phyloP scores from a whole-genome alignment of 2,329 filamentous ascomycete genomes.

The Sclerotinia subarctica region DNA sequence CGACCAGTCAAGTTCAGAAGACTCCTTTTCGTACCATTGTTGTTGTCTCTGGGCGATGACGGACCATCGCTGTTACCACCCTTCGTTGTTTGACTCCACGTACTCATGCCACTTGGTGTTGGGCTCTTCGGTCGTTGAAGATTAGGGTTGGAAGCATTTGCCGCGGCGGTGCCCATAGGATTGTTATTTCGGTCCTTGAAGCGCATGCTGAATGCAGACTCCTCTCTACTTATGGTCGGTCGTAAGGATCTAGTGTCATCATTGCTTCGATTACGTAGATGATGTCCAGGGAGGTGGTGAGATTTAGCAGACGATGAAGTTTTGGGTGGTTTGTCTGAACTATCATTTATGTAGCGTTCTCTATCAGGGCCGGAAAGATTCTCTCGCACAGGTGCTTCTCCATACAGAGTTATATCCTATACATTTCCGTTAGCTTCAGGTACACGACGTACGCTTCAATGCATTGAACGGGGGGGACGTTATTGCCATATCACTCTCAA shows the following conservation, averaged over 20 bases:
- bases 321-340: slow-evolving; percentile 52
- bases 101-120: slow-evolving; percentile 70
- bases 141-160: slow-evolving; percentile 34
- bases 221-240: slow-evolving; percentile 73
- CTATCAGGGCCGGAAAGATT: slow-evolving; percentile 67
- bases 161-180: slow-evolving; percentile 34
- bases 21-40: slow-evolving; percentile 30
- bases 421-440: slow-evolving; percentile 15
- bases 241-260: slow-evolving; percentile 64
- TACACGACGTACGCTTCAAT: background rate
- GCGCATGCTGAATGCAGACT: slow-evolving; percentile 54
- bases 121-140: slow-evolving; percentile 72
- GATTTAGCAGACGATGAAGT: slow-evolving; percentile 62
- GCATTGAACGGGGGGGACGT: slow-evolving; percentile 21
- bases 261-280: slow-evolving; percentile 67
- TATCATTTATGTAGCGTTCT: slow-evolving; percentile 56
- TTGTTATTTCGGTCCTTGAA: slow-evolving; percentile 48
- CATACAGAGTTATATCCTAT: slow-evolving; percentile 72
- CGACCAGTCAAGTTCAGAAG: slow-evolving; percentile 32
- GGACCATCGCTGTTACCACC: slow-evolving; percentile 47
- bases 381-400: slow-evolving; percentile 72
- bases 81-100: slow-evolving; percentile 42
- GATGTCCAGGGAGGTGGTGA: slow-evolving; percentile 60
- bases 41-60: slow-evolving; percentile 40
- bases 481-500: slow-evolving; percentile 21